Evolutionary conservation across 2,329 filamentous ascomycete genomes (phyloP).

Genomic region (Venturia aucupariae): DNA sequence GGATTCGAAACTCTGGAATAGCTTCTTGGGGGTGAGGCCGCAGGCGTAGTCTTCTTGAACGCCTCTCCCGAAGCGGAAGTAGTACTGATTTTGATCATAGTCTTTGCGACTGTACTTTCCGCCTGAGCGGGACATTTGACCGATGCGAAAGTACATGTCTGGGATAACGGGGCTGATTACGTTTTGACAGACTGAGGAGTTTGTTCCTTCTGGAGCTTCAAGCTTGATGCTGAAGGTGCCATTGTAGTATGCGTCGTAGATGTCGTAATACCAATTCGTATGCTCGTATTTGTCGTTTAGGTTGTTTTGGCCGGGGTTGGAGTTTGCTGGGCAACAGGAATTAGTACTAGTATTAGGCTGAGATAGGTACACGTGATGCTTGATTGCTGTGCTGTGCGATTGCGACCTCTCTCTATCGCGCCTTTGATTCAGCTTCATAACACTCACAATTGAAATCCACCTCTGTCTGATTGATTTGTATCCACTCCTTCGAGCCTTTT

Average conservation of each 20-base stretch:
- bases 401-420: too few relatives aligned
- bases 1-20: slow-evolving; percentile 9
- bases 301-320: background rate
- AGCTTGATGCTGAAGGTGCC: background rate
- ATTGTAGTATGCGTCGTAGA: slow-evolving; percentile 12
- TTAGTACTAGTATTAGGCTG: background rate
- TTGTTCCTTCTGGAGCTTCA: slow-evolving; percentile 1
- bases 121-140: background rate
- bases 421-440: background rate
- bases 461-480: slow-evolving; percentile 9
- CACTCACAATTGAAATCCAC: slow-evolving; percentile 4
- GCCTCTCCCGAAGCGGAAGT: slow-evolving; percentile 7
- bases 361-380: background rate
- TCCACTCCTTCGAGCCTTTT: slow-evolving; percentile 5
- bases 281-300: background rate
- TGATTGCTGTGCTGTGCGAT: background rate
- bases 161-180: background rate
- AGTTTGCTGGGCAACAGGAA: background rate
- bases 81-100: slow-evolving; percentile 11
- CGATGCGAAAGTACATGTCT: slow-evolving; percentile 10
- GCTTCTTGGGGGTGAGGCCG: background rate
- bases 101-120: slow-evolving; percentile 3
- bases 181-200: background rate
- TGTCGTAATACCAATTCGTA: slow-evolving; percentile 13
- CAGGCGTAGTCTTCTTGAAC: slow-evolving; percentile 4